Conservation (phyloP, 2,329 filamentous ascomycete species). For the Capronia epimyces region DNA sequence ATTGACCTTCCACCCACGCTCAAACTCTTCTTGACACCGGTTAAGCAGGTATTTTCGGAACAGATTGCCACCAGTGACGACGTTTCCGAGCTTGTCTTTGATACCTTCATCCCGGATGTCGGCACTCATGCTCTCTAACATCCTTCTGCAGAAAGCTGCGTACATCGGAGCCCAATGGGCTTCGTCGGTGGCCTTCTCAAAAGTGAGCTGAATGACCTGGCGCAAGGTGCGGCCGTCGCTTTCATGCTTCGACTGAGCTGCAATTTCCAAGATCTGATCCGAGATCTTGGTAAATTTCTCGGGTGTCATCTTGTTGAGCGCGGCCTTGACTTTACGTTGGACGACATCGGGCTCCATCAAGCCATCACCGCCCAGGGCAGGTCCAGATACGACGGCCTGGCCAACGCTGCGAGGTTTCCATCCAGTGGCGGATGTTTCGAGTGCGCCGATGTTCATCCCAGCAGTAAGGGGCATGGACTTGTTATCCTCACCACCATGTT, state of each 20-base stretch:
- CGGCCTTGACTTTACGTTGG: constrained; percentile 97
- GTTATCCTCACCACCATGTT: constrained; percentile 63
- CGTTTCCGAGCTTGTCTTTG: constrained; percentile 78
- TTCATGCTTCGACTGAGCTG: constrained; percentile 92
- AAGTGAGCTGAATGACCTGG: constrained; percentile 97
- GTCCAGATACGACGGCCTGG: constrained; percentile 39
- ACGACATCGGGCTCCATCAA: constrained; percentile 86
- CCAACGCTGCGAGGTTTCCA: constrained; percentile 82
- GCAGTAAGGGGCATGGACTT: constrained; percentile 90
- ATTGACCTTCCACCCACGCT: constrained; percentile 92
- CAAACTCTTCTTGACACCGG: constrained; percentile 97
- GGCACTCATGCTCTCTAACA: constrained; percentile 90
- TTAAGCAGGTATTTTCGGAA: constrained; percentile 99
- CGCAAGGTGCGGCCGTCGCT: constrained; percentile 87
- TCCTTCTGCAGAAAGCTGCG: constrained; percentile 94
- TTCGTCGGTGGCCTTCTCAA: constrained; percentile 98
- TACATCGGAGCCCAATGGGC: constrained; percentile 99
- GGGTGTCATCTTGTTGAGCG: constrained; percentile 99
- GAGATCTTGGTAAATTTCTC: constrained; percentile 98
- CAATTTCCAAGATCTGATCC: constrained; percentile 86
- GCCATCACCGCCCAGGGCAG: constrained; percentile 47
- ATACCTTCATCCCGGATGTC: constrained; percentile 96
- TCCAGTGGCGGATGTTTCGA: constrained; percentile 65
- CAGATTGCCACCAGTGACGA: constrained; percentile 84
- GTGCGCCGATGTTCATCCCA: constrained; percentile 73